Base-by-base conservation (phyloP, 2,329 filamentous ascomycete species). In the Pestalotiopsis sp. region DNA sequence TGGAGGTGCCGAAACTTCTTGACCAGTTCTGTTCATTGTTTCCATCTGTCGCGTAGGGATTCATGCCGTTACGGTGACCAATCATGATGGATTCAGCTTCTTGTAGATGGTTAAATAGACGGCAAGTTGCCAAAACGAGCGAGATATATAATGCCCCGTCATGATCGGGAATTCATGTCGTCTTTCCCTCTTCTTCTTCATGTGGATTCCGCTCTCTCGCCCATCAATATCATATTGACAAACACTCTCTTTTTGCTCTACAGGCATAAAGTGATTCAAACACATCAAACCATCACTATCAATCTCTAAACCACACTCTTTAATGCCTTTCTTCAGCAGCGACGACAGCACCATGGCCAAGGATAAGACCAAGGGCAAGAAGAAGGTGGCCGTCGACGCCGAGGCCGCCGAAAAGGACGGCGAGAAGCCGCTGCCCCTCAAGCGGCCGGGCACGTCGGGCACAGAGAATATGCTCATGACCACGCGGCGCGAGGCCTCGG, bases 381-480 rank as follows among this genome's bases (percentile, higher is more conserved):
- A 64, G 40, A 73, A 66, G 45, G 36, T 69, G 67, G 65, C 65
- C 67, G 70, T 69, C 57, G 64, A 45, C 66, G 69, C 67, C 13
- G 56, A 59, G 56, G 14, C 23, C 45, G 7, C 17, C 45, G 31
- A 36, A 45, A 52, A 68, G 31, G 36, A 41, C 59, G 66, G 56
- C 45, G 52, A 69, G 63, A 70, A 72, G 68, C 59, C 65, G 14
- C 56, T 66, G 13, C 68, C 69, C 6, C 31, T 61, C 14, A 62
- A 64, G 49, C 78, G 83, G 23, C 81, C 82, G 4, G 80, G 81
- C 68, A 83, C 83, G 14, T 81, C 82, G 0, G 81, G 80, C 67
- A 85, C 83, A 20, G 80, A 83, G 72, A 78, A 79, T 70, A 74
- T 83, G 40, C 80, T 84, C 57, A 76, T 78, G 60, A 79, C 77